Base-by-base conservation (phyloP, 2,329 filamentous ascomycete genomes). In the Xylariaceae sp. region DNA sequence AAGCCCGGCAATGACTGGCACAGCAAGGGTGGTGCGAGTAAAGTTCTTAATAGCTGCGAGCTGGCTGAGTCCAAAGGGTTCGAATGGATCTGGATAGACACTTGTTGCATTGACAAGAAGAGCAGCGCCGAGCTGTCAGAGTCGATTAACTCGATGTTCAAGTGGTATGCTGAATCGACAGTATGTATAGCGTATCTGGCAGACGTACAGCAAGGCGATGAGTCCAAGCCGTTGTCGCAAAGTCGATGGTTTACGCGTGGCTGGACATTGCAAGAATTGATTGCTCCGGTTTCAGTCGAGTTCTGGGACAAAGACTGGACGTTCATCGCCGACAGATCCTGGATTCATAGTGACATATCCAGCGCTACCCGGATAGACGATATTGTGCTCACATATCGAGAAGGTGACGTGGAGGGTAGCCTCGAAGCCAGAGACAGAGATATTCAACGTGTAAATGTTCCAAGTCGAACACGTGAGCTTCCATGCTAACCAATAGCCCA, bases 91-190 rank as follows among this genome's bases (percentile, higher is more conserved):
- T 39, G 16, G 36, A 46, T 34, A 2, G 46, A 48, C 17, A 33
- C 46, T 14, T 48, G 36, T 19, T 42, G 38, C 31, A 48, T 42
- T 18, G n/a, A 42, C 22, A 48, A 48, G 36, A 42, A 14, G 6
- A 48, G 46, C 22, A 42, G 46, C 38, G 22, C 46, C 17, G 46
- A 34, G 38, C 38, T 48, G 5, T 31, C 17, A 10, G 46, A 48
- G 19, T 1, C 38, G n/a, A 48, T 48, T 36, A 33, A 42, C 36
- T 42, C 38, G 1, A 48, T 48, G 38, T 48, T 33, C 17, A 17
- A 18, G 33, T 48, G 36, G 46, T 48, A 48, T 18, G 19, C 31
- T 11, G 5, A 48, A 12, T n/a, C 19, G 5, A 19, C 2, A 12
- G n/a, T 31, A 40, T 48, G 38, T 18, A 40, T 42, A 12, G 34